Evolutionary conservation across 139 green algal genomes (phyloP), one percentile per base, ranked within the genome.

Genomic region (Diplosphaera chodatii): DNA sequence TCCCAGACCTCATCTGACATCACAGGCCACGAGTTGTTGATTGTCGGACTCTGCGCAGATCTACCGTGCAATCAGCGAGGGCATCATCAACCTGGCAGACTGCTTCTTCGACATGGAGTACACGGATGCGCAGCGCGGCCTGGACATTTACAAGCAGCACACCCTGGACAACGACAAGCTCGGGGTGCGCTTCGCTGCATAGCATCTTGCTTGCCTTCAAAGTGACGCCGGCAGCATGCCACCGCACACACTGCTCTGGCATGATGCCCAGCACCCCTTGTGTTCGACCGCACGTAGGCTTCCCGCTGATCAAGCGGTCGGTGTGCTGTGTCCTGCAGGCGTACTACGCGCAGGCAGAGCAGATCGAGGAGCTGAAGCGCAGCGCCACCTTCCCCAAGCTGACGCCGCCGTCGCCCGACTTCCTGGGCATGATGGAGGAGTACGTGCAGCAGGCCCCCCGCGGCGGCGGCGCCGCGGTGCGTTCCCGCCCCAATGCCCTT

Each of bases 81-180:
- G 93, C 18, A 73, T 98, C 25, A 95, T 98, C 74, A 98, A 98
- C 76, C 82, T 98, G 68, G 89, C 93, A 0, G 93, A 97, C 77
- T 82, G 88, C 64, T 98, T 94, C 70, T 98, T 98, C 78, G 89
- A 96, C 70, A 97, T 97, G 92, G 83, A 92, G 33, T 81, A 84
- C 40, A 63, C 80, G 3, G 83, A 93, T 63, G 92, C 90, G 13
- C 74, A 87, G 87, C 79, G 77, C 32, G 89, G 78, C 16, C 72
- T 94, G 56, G 91, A 96, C 56, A 74, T 92, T 66, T 96, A 96
- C 78, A 89, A 88, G 78, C 83, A 96, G 69, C 83, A 84, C 81
- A 74, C 88, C 37, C 65, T 67, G 1, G 73, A 85, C 55, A 86
- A 81, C 40, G 87, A 94, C 15, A 74, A 77, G 40, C 80, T 96